A percentile compares a stretch with the other conserved stretches of the same genome.
phyloP scores from a whole-genome alignment of 2,329 filamentous ascomycete species.

The Colletotrichum cereale region DNA sequence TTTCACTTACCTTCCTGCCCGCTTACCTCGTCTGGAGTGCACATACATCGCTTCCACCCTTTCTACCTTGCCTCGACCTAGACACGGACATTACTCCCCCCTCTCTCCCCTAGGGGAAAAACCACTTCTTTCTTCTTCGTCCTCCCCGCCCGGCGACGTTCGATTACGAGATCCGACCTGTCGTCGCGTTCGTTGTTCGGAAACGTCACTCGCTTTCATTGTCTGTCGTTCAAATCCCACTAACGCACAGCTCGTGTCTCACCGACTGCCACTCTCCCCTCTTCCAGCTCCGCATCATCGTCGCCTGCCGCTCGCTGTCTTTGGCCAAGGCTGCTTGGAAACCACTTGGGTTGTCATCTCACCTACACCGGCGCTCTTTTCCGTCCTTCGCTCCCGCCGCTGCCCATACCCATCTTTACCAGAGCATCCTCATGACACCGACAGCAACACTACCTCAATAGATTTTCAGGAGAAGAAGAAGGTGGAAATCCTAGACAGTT shows the following conservation, averaged over 20 bases:
- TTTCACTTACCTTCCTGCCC: conserved; percentile 25
- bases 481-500: conserved; percentile 3
- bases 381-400: conserved; percentile 22
- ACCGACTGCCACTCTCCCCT: conserved; percentile 33
- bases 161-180: conserved; percentile 2
- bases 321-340: conserved; percentile 26
- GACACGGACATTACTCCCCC: conserved; percentile 8
- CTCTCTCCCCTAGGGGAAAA: background rate
- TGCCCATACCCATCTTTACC: background rate
- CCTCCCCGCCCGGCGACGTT: conserved; percentile 12
- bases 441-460: conserved; percentile 4
- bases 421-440: conserved; percentile 23
- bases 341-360: conserved; percentile 11
- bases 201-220: conserved; percentile 40
- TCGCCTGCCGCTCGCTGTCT: conserved; percentile 32
- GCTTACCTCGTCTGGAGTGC: conserved; percentile 22
- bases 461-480: background rate
- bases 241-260: conserved; percentile 39
- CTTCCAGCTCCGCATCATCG: conserved; percentile 37
- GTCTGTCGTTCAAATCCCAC: conserved; percentile 38
- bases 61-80: conserved; percentile 7
- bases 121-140: conserved; percentile 3
- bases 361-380: conserved; percentile 17
- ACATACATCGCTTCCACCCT: conserved; percentile 11
- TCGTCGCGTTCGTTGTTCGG: conserved; percentile 33